Evolutionary conservation across 2,329 filamentous ascomycete species (phyloP), one percentile per base, ranked within the genome.

Genomic region (Talaromyces funiculosus): DNA sequence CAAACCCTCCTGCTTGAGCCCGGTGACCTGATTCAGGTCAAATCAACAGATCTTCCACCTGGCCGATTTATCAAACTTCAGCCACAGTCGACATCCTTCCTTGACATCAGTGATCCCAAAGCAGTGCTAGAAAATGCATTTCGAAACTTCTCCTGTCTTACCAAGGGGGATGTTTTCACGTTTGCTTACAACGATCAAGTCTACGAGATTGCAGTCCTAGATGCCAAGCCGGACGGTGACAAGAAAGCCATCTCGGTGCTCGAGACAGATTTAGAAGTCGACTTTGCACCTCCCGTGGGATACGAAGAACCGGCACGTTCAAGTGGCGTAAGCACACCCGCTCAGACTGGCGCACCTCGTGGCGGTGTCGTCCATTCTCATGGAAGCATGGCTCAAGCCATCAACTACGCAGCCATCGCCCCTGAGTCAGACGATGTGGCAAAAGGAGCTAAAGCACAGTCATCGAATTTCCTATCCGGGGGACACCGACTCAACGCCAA

Each of bases 61-160:
- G 94, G 94, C 35, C 88, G 87, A 64, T 88, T 96, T 75, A 95
- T 99, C 79, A 99, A 99, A 78, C 85, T 99, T 8, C 93, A 99
- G 78, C 90, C 94, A 0, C 94, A 99, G 77, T 92, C 90, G 22
- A 86, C 90, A 57, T 89, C 88, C 68, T 99, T 99, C 77, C 88
- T 99, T 64, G 93, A 97, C 49, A 97, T 99, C 72, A 93, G 89
- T 68, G 94, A 99, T 69, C 94, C 94, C 22, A 97, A 96, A 77
- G 94, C 94, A 42, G 94, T 99, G 12, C 86, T 99, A 31, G 94
- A 99, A 77, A 94, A 94, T 68, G 93, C 92, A 0, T 97, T 99
- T 77, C 88, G 93, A 45, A 95, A 95, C 76, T 99, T 97, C 77
- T 90, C 92, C 16, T 93, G 93, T 55, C 82, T 97, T 16, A 96